Percentiles rank a stretch among this genome's conserved stretches.
These are phyloP conservation scores for Venturia nashicola DNA, from an alignment of 2,329 filamentous ascomycete genomes.

Conservation along the genomic window DNA sequence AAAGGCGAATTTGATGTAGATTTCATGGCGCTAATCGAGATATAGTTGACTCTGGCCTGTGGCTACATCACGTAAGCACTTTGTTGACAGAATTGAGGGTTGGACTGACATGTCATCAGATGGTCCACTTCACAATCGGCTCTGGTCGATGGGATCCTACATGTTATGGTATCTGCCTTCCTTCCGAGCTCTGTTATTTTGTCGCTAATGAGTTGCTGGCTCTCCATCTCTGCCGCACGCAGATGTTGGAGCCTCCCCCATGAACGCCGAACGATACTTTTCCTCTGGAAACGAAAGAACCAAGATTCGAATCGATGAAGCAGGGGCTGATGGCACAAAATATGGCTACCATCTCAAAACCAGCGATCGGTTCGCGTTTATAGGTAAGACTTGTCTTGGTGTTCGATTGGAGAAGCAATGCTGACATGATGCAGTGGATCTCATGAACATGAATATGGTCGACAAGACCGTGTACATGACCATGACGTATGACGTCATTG, in stretches of 20 bases:
- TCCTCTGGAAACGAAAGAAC: slow-evolving; percentile 8
- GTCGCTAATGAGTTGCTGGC: too few relatives aligned
- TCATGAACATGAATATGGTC: slow-evolving; percentile 2
- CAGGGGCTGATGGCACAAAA: background rate
- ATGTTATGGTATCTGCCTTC: background rate
- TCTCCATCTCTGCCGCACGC: background rate
- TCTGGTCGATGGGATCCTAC: slow-evolving; percentile 4
- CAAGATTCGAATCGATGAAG: background rate
- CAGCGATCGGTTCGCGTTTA: slow-evolving; percentile 5
- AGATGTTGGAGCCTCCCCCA: slow-evolving; percentile 2
- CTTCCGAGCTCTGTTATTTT: too few relatives aligned
- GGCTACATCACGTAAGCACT: background rate
- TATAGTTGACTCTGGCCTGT: background rate
- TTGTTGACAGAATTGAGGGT: background rate
- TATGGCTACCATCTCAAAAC: slow-evolving; percentile 2
- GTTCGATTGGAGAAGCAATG: too few relatives aligned
- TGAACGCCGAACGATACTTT: slow-evolving; percentile 7
- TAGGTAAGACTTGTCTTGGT: background rate
- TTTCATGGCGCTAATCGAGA: background rate
- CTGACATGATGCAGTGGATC: too few relatives aligned
- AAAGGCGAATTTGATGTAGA: background rate
- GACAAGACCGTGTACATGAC: slow-evolving; percentile 9
- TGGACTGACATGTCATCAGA: background rate
- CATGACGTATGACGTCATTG: slow-evolving; percentile 7
- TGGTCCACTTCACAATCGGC: slow-evolving; percentile 7